Evolutionary conservation across 768 basidiomycete species (phyloP).

Genomic region (Pleurotus cornucopiae): DNA sequence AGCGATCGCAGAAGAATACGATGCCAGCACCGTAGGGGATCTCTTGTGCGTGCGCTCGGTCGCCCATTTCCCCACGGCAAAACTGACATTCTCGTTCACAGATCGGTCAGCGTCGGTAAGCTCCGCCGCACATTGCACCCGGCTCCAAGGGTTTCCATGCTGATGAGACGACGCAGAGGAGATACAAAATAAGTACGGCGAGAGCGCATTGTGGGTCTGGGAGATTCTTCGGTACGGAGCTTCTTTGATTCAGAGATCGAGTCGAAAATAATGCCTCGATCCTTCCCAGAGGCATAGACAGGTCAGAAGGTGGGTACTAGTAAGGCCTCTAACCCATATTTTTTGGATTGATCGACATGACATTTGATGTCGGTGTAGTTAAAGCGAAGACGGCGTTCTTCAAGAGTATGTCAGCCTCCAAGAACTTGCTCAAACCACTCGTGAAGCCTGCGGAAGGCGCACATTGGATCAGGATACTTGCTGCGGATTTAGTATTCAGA

Average conservation of each 20-base stretch:
- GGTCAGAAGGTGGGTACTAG: slow-evolving; percentile 64
- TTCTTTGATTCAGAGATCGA: not conserved
- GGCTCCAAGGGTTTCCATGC: not conserved
- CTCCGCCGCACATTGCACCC: not conserved
- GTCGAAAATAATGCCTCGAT: slow-evolving; percentile 5
- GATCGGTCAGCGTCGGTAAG: slow-evolving; percentile 56
- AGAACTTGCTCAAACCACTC: slow-evolving; percentile 82
- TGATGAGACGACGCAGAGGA: slow-evolving; percentile 45
- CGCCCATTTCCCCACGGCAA: not conserved
- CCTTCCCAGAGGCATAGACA: slow-evolving; percentile 70
- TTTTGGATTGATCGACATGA: not conserved
- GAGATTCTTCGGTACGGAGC: slow-evolving; percentile 70
- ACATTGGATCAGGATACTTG: slow-evolving; percentile 90
- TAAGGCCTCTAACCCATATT: not conserved
- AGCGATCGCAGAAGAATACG: slow-evolving; percentile 83
- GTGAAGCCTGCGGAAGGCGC: slow-evolving; percentile 70
- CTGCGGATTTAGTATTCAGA: slow-evolving; percentile 84
- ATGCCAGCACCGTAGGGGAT: slow-evolving; percentile 86
- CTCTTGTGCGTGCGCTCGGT: slow-evolving; percentile 60
- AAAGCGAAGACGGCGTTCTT: slow-evolving; percentile 76
- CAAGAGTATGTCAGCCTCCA: slow-evolving; percentile 96
- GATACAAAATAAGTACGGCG: slow-evolving; percentile 78
- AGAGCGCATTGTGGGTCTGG: slow-evolving; percentile 86
- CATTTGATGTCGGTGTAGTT: slow-evolving; percentile 41
- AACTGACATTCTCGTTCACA: slow-evolving; percentile 19